phyloP scores from a whole-genome alignment of 306 rosid genomes.

The Dryas alaskensis region DNA sequence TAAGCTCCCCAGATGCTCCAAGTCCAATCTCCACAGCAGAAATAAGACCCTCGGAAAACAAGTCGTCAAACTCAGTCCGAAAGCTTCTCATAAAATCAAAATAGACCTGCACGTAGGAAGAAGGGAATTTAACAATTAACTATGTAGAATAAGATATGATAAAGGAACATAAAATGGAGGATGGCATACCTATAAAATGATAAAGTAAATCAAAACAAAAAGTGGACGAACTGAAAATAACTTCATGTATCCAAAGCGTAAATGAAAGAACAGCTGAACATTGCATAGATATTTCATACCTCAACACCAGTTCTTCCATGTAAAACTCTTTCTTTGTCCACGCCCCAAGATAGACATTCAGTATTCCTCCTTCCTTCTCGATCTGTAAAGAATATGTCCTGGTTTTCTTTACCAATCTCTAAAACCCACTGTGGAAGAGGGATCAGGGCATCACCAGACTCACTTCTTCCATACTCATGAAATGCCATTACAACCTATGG shows the following conservation, averaged over 20 bases:
- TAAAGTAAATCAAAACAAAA: neutral
- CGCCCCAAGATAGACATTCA: constrained; percentile 92
- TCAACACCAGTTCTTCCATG: constrained; percentile 96
- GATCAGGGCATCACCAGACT: constrained; percentile 59
- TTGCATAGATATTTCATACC: constrained; percentile 41
- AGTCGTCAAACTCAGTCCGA: constrained; percentile 86
- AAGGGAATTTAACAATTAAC: neutral
- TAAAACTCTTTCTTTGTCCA: constrained; percentile 88
- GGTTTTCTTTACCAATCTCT: constrained; percentile 84
- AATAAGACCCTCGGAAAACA: constrained; percentile 72
- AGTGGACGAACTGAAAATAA: neutral
- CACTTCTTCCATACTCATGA: constrained; percentile 75
- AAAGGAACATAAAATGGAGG: neutral
- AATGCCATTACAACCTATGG: constrained; percentile 94
- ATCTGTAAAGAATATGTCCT: constrained; percentile 91
- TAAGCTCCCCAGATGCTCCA: constrained; percentile 93
- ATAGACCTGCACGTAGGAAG: constrained; percentile 60
- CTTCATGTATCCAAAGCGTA: constrained; percentile 6
- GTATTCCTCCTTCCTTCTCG: constrained; percentile 94
- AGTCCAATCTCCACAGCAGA: constrained; percentile 87
- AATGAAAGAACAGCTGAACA: neutral
- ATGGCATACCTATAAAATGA: neutral
- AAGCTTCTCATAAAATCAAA: constrained; percentile 98
- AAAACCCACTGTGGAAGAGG: constrained; percentile 92
- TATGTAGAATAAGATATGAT: neutral